Evolutionary conservation across 192 early-diverging fungal genomes (phyloP), one percentile per base, ranked within the genome.

Genomic region (Umbelopsis sp.): DNA sequence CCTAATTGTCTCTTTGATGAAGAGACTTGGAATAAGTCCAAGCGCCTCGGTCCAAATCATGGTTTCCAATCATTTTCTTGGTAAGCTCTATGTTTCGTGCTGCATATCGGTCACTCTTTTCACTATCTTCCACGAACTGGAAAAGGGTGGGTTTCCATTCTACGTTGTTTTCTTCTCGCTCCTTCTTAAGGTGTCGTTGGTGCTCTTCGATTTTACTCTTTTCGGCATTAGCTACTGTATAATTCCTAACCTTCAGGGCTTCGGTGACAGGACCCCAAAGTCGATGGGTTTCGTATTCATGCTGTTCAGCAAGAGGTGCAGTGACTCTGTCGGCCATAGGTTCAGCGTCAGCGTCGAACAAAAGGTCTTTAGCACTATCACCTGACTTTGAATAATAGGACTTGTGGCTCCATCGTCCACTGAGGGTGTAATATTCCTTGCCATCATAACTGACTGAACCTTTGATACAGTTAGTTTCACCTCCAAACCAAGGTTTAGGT

Each of bases 141-240:
- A 81, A 81, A 17, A 77, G 66, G 1, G 29, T 51, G 9, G 79
- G 79, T 31, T 29, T 50, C 79, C 79, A 81, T 10, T 43, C 82
- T 51, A 82, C 82, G 22, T 79, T 81, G 34, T 77, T 73, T 69
- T 84, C 85, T 17, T 86, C 86, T 29, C 91, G 86, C 29, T 79
- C 75, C 75, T 84, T 88, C 56, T 88, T 85, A 47, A 89, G 50
- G n/a, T 65, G 80, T 20, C 91, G 83, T 79, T 92, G 89, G 24
- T 76, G 77, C n/a, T 90, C 86, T 72, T 92, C 91, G 20, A 92
- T 89, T 51, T 77, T 81, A 11, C 86, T 80, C 75, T 94, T 94
- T 68, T 91, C 84, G 24, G 72, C 77, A 24, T 88, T 90, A 2
- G 92, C 92, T 1, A 79, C 71, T 20, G 86, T 77, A 71, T 88